Conservation (phyloP, 306 rosid species). For the Adenanthera pavonina region DNA sequence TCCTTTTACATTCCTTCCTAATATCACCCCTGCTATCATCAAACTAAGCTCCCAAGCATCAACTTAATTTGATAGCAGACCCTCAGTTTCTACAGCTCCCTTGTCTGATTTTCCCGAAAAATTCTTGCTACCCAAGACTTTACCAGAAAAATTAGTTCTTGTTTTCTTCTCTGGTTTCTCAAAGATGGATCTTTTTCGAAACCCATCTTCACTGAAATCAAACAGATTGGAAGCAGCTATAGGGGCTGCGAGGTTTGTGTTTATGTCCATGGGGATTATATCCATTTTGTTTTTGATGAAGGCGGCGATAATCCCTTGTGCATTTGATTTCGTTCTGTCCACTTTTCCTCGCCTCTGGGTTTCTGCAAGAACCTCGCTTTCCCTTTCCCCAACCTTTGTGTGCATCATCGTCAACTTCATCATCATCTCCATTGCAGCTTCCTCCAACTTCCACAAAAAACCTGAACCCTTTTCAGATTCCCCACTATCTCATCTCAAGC, state of each 20-base stretch:
- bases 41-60: too few relatives aligned
- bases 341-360: conserved; percentile 67
- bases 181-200: conserved; percentile 54
- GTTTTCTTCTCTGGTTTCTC: not conserved
- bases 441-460: conserved; percentile 54
- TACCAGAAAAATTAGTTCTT: not conserved
- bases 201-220: conserved; percentile 46
- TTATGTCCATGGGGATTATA: conserved; percentile 59
- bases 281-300: conserved; percentile 63
- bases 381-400: conserved; percentile 66
- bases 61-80: too few relatives aligned
- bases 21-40: too few relatives aligned
- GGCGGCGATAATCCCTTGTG: conserved; percentile 63
- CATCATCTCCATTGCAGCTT: conserved; percentile 70
- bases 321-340: conserved; percentile 51
- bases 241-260: conserved; percentile 56
- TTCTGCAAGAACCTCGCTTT: conserved; percentile 56
- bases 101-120: not conserved
- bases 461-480: conserved; percentile 27
- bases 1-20: too few relatives aligned
- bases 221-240: conserved; percentile 56
- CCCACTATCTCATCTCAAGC: not conserved
- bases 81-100: too few relatives aligned
- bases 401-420: conserved; percentile 72
- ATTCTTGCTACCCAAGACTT: not conserved